These are phyloP conservation scores for Xylariomycetidae sp. DNA, from an alignment of 2,329 filamentous ascomycete genomes.

Conservation along the genomic window DNA sequence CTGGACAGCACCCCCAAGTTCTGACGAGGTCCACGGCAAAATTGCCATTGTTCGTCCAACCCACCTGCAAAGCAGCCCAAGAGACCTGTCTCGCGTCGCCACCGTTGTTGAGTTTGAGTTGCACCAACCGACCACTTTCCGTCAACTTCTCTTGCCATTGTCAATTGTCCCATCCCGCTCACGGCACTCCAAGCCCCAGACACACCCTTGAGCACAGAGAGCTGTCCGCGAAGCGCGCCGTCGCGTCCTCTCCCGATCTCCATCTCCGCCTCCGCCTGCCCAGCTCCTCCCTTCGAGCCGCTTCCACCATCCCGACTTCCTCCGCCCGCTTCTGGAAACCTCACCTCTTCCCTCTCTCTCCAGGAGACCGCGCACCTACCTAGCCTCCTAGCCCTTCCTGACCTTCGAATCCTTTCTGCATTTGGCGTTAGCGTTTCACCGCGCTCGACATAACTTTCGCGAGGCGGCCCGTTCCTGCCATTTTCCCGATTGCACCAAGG, in stretches of 20 bases:
- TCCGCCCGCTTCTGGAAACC: conserved; percentile 2
- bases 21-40: conserved; percentile 2
- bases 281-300: conserved; percentile 2
- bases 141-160: not conserved
- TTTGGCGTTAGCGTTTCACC: no score
- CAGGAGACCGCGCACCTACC: conserved; percentile 2
- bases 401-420: no score
- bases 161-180: conserved; percentile 1
- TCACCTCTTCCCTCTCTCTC: conserved; percentile 1
- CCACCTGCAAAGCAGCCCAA: conserved; percentile 2
- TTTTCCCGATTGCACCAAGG: no score
- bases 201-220: no score
- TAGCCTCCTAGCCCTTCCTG: no score
- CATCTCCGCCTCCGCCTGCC: conserved; percentile 4
- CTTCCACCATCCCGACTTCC: conserved; percentile 2
- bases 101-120: conserved; percentile 5
- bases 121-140: not conserved
- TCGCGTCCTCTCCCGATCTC: conserved; percentile 5
- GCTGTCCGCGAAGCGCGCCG: conserved; percentile 3
- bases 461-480: no score
- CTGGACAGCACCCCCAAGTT: not conserved
- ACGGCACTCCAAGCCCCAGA: not conserved
- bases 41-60: conserved; percentile 5
- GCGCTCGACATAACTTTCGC: no score
- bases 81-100: conserved; percentile 8